Base-by-base conservation (phyloP, 148 eudicot genomes). In the Linanthus parryae region DNA sequence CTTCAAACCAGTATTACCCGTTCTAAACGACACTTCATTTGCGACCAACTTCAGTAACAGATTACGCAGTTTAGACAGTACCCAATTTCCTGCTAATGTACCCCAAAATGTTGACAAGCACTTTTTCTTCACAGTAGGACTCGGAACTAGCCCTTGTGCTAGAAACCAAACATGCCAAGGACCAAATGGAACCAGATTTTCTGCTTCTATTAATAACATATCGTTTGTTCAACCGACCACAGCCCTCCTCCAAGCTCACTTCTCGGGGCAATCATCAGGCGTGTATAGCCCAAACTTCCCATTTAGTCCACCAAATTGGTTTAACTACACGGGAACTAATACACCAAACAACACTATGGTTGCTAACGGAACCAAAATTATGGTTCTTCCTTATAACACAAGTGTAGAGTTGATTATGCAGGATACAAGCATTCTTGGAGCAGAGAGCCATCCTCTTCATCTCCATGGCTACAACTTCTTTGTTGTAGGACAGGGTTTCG, bases 321-420 rank as follows among this genome's bases (percentile, higher is more conserved):
- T 73, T 46, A 73, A 74, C 56, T 69, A 69, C 48, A 74, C 79
- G 0, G 74, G 79, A 15, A 64, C 71, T 22, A n/a, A n/a, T n/a
- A 74, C 74, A n/a, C 79, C 79, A 1, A 74, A 69, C 52, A 74
- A 69, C 47, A 73, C 79, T 1, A 64, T 45, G 49, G 74, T 73
- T 22, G 54, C 44, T 12, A 54, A 69, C 14, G 68, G 61, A 3
- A 73, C 79, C 4, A 73, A 73, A 51, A 68, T 68, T 33, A 63
- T 60, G 25, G 68, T 65, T 30, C 58, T 73, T 8, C 71, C 70
- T 8, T 73, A 43, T 36, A 73, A 73, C 57, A 65, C 74, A 11
- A 70, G 64, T 19, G 75, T 74, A 13, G 75, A 74, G 59, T 22
- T 74, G 7, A 50, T 74, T 0, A 9, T 74, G 66, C 79, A 74